A percentile compares a stretch with the other conserved stretches of the same genome.
Evolutionary conservation across 805 yeast genomes (phyloP).

Genomic region (Huiozyma sinensis): DNA sequence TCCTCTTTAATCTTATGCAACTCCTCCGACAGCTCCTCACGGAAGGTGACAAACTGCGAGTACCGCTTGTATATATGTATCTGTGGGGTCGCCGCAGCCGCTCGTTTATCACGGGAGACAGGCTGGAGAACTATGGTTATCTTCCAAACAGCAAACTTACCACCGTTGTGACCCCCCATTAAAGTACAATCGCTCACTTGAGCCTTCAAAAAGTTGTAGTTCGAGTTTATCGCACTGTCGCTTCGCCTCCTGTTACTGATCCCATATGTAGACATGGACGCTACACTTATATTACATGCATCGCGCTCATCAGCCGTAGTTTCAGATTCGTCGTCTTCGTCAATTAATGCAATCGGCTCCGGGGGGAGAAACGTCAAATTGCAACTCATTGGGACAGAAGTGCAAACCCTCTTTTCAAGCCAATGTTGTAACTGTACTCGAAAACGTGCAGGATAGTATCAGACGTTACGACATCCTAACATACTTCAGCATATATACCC

Average conservation of each 20-base stretch:
- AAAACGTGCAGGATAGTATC: too few relatives aligned
- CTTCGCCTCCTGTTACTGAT: conserved; percentile 1
- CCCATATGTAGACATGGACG: neutral
- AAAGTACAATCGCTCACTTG: conserved; percentile 22
- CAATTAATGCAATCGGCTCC: conserved; percentile 19
- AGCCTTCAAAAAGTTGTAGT: conserved; percentile 7
- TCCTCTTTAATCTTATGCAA: neutral
- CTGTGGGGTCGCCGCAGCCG: conserved; percentile 6
- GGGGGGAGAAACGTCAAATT: conserved; percentile 12
- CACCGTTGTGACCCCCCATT: conserved; percentile 18
- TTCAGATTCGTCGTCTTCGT: conserved; percentile 9
- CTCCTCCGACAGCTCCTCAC: conserved; percentile 27
- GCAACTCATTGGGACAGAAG: conserved; percentile 4
- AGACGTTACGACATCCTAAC: too few relatives aligned
- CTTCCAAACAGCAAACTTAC: conserved; percentile 24
- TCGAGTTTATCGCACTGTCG: conserved; percentile 6
- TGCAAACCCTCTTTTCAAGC: too few relatives aligned
- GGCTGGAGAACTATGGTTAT: conserved; percentile 14
- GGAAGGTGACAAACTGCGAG: conserved; percentile 47
- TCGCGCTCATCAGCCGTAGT: conserved; percentile 1
- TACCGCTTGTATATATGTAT: conserved; percentile 49
- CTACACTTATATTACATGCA: neutral
- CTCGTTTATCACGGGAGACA: neutral
- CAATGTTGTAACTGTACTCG: too few relatives aligned
- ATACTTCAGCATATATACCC: too few relatives aligned